Evolutionary conservation across 2,329 filamentous ascomycete genomes (phyloP).

Genomic region (Aspergillus jensenii): DNA sequence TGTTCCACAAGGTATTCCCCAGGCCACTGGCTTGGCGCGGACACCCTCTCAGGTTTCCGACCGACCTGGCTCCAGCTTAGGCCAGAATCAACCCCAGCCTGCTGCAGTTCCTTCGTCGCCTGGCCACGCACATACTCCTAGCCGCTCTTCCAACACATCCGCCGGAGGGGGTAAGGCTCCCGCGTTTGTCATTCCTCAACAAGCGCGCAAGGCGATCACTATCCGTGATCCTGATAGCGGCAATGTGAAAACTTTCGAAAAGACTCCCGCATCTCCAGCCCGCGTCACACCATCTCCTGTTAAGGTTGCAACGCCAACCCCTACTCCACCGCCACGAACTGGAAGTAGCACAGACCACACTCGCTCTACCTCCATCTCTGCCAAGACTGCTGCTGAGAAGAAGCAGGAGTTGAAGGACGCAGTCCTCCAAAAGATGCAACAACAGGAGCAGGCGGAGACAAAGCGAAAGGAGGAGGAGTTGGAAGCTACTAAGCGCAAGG

Average conservation of each 20-base stretch:
- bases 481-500: slow-evolving; percentile 34
- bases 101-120: slow-evolving; percentile 52
- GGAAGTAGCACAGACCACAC: slow-evolving; percentile 66
- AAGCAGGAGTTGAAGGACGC: slow-evolving; percentile 69
- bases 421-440: slow-evolving; percentile 53
- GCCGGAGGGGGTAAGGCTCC: slow-evolving; percentile 60
- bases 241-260: slow-evolving; percentile 68
- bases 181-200: slow-evolving; percentile 62
- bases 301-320: slow-evolving; percentile 66
- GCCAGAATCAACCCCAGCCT: slow-evolving; percentile 55
- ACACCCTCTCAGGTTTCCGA: slow-evolving; percentile 78
- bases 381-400: slow-evolving; percentile 78
- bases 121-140: slow-evolving; percentile 51
- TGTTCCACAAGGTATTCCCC: slow-evolving; percentile 46
- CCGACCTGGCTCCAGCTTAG: slow-evolving; percentile 60
- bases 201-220: slow-evolving; percentile 71
- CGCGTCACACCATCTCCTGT: slow-evolving; percentile 59
- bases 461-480: slow-evolving; percentile 52
- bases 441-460: slow-evolving; percentile 59
- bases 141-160: slow-evolving; percentile 55
- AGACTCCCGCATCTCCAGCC: slow-evolving; percentile 62
- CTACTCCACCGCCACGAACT: slow-evolving; percentile 77
- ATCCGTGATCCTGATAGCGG: slow-evolving; percentile 86
- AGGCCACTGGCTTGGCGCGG: slow-evolving; percentile 73
- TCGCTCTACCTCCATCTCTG: slow-evolving; percentile 68